These are phyloP conservation scores for Pharus latifolius DNA, from an alignment of 176 grass and related monocot species.

Conservation along the genomic window DNA sequence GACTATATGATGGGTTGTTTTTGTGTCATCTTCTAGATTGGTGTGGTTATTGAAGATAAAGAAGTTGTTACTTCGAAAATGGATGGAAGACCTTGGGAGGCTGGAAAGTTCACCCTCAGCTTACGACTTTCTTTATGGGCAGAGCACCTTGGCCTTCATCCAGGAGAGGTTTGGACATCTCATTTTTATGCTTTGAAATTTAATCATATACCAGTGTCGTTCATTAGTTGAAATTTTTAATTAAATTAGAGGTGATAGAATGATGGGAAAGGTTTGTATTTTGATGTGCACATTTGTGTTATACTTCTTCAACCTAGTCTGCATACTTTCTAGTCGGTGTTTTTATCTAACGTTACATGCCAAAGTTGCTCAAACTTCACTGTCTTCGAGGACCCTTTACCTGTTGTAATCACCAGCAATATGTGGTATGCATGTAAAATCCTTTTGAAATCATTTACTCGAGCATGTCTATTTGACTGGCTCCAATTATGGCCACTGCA, in stretches of 20 bases:
- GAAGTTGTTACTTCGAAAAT: conserved; percentile 84
- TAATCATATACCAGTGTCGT: no score
- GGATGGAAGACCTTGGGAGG: conserved; percentile 94
- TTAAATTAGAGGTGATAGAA: background rate
- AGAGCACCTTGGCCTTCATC: conserved; percentile 90
- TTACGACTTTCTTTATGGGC: conserved; percentile 81
- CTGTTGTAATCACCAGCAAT: background rate
- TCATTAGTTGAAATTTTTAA: background rate
- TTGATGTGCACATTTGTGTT: background rate
- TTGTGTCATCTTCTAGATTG: conserved; percentile 53
- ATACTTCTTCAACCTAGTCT: background rate
- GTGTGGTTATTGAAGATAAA: conserved; percentile 96
- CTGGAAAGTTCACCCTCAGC: conserved; percentile 83
- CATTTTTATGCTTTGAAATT: background rate
- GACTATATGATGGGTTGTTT: background rate
- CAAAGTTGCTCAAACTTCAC: background rate
- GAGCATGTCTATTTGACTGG: background rate
- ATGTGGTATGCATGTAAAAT: background rate
- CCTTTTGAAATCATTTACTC: background rate
- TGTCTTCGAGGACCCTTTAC: background rate
- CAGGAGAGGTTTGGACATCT: conserved; percentile 57
- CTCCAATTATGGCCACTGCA: background rate
- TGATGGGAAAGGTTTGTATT: background rate
- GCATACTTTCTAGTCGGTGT: background rate
- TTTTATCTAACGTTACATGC: background rate